These are phyloP conservation scores for Tubosaeta sp. DNA, from an alignment of 768 basidiomycete genomes.

Conservation along the genomic window DNA sequence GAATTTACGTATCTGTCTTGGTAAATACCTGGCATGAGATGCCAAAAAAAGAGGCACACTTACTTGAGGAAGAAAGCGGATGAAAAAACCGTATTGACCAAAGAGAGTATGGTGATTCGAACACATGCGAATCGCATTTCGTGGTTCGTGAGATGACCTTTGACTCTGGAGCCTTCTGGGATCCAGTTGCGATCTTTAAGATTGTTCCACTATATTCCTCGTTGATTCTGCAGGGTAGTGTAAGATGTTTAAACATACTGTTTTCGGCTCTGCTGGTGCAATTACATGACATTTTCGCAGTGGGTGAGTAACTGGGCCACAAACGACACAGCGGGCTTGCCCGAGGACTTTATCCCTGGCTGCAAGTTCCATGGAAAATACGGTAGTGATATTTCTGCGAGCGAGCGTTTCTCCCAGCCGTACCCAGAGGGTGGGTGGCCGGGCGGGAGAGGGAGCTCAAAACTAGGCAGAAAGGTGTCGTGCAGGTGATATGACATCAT, in stretches of 20 bases:
- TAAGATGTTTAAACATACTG: neutral
- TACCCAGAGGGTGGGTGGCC: neutral
- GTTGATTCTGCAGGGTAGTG: neutral
- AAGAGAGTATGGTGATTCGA: neutral
- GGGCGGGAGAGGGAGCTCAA: neutral
- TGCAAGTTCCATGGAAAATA: neutral
- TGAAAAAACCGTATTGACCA: neutral
- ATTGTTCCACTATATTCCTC: neutral
- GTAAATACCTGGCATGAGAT: neutral
- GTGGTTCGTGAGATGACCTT: neutral
- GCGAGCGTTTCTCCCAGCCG: neutral
- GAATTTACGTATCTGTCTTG: neutral
- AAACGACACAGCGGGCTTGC: neutral
- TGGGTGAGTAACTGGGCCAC: neutral
- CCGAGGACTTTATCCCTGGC: neutral
- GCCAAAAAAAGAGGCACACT: neutral
- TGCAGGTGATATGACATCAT: too few relatives aligned
- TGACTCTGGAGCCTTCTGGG: neutral
- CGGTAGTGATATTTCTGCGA: neutral
- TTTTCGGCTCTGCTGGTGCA: neutral
- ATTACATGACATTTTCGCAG: neutral
- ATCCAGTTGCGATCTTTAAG: neutral
- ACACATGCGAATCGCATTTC: neutral
- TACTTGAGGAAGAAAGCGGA: neutral
- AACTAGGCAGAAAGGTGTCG: neutral